A percentile compares a stretch with the other conserved stretches of the same genome.
phyloP scores from a whole-genome alignment of 2,329 filamentous ascomycete species.

The Pseudogymnoascus sp. region DNA sequence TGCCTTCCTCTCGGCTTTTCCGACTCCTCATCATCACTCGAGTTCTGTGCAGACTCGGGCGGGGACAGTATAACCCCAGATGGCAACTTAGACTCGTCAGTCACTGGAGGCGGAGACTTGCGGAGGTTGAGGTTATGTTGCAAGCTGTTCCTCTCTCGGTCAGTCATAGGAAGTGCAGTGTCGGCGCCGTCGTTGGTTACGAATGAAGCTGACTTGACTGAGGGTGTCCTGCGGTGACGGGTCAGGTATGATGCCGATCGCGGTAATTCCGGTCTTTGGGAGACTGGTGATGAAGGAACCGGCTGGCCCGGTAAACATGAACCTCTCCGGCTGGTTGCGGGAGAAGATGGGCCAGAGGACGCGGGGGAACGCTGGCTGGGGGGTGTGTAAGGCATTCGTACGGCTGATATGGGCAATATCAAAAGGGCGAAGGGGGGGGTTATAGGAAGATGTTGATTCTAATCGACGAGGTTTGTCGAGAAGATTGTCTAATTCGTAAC shows the following conservation, averaged over 20 bases:
- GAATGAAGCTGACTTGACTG: slow-evolving; percentile 33
- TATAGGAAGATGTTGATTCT: slow-evolving; percentile 20
- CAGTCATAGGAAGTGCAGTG: slow-evolving; percentile 25
- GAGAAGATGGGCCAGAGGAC: slow-evolving; percentile 51
- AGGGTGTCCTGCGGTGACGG: slow-evolving; percentile 55
- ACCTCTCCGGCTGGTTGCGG: slow-evolving; percentile 51
- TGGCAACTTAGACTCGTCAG: slow-evolving; percentile 66
- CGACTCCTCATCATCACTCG: slow-evolving; percentile 74
- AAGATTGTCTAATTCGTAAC: slow-evolving; percentile 20
- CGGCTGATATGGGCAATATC: slow-evolving; percentile 21
- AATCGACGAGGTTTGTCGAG: slow-evolving; percentile 20
- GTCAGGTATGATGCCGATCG: slow-evolving; percentile 61
- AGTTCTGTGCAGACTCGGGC: slow-evolving; percentile 75
- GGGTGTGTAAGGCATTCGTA: slow-evolving; percentile 81
- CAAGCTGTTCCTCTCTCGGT: slow-evolving; percentile 25
- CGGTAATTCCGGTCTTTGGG: slow-evolving; percentile 49
- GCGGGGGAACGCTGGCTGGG: slow-evolving; percentile 62
- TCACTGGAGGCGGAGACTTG: slow-evolving; percentile 78
- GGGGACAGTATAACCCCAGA: slow-evolving; percentile 83
- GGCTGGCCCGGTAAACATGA: slow-evolving; percentile 42
- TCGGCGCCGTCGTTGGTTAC: slow-evolving; percentile 22
- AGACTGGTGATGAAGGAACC: slow-evolving; percentile 30
- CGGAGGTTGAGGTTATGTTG: slow-evolving; percentile 56
- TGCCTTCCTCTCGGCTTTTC: slow-evolving; percentile 30
- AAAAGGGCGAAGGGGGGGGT: slow-evolving; percentile 11